These are phyloP conservation scores for Populus davidiana DNA, from an alignment of 345 rosid genomes.

Conservation along the genomic window DNA sequence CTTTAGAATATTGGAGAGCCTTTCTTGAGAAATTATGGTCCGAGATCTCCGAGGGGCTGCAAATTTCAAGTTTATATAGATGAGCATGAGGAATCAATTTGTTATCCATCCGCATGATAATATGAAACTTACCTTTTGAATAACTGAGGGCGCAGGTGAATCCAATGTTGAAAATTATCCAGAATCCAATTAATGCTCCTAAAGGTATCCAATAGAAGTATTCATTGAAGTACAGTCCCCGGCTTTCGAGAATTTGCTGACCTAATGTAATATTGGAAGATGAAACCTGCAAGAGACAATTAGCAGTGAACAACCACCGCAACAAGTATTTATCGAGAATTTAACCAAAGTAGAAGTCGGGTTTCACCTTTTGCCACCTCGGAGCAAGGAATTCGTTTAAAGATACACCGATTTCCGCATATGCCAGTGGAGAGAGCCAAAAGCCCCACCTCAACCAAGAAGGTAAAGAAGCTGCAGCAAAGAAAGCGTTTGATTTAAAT, in stretches of 20 bases:
- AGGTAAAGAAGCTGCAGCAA: constrained; percentile 45
- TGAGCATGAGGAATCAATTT: background rate
- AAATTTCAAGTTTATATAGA: background rate
- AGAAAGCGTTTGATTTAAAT: background rate
- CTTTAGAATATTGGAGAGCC: constrained; percentile 9
- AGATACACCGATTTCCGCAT: constrained; percentile 41
- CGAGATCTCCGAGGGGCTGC: constrained; percentile 37
- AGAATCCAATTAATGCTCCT: constrained; percentile 40
- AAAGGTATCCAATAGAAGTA: constrained; percentile 40
- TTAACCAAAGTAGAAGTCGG: background rate
- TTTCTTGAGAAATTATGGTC: constrained; percentile 25
- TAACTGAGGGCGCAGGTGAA: constrained; percentile 37
- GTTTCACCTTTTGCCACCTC: constrained; percentile 51
- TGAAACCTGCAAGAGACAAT: constrained; percentile 31
- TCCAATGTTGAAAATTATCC: constrained; percentile 36
- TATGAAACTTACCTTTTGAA: constrained; percentile 26
- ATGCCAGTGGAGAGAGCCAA: constrained; percentile 51
- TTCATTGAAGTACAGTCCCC: constrained; percentile 33
- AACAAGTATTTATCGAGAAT: background rate
- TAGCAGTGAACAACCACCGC: background rate
- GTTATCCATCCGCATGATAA: background rate
- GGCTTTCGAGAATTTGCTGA: constrained; percentile 22
- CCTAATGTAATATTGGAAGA: constrained; percentile 34
- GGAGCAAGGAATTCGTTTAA: constrained; percentile 54
- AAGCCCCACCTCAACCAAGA: constrained; percentile 50